Evolutionary conservation across 1,139 yeast genomes (phyloP), one percentile per base, ranked within the genome.

Genomic region (Waltiozyma sp.): DNA sequence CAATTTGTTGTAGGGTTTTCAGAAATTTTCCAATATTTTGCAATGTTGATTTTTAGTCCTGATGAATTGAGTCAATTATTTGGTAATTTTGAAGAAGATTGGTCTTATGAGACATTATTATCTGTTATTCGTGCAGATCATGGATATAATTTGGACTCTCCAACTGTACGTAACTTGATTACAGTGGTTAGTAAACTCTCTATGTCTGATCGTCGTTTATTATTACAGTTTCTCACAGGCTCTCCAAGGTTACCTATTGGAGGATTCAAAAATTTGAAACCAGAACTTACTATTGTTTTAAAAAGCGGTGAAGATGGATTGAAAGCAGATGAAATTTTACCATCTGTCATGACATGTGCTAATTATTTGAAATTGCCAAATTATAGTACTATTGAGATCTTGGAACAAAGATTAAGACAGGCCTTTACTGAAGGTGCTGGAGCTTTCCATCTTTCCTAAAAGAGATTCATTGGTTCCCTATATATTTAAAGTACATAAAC

Each of bases 261-360:
- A 0, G 98, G 98, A 0, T 91, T 91, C 66, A 83, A 81, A 54
- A 74, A 86, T 1, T 67, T 91, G 45, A 71, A 75, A 40, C 98
- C 98, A 0, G 82, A 76, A 43, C 72, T 91, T 43, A 91, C 97
- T 0, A 91, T 91, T 38, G 98, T 91, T 2, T 67, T 88, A 50
- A 87, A 87, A 55, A 79, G 73, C 43, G 10, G n/a, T 11, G 96
- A 89, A 47, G 78, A 71, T 45, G 77, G 75, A 1, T 59, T 74
- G 41, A 62, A 66, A 18, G 75, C 87, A n/a, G 95, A 91, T 60
- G 89, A 81, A 49, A 88, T 83, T 55, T 68, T 91, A 46, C 98
- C 98, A 2, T 87, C 96, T 64, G 98, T 91, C 3, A 91, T 91
- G 98, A 91, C 98, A 0, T 91, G 98, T 67, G 97, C 95, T 6